These are phyloP conservation scores for Vickermania spadyakhi DNA, from an alignment of 208 protist genomes.

Conservation along the genomic window DNA sequence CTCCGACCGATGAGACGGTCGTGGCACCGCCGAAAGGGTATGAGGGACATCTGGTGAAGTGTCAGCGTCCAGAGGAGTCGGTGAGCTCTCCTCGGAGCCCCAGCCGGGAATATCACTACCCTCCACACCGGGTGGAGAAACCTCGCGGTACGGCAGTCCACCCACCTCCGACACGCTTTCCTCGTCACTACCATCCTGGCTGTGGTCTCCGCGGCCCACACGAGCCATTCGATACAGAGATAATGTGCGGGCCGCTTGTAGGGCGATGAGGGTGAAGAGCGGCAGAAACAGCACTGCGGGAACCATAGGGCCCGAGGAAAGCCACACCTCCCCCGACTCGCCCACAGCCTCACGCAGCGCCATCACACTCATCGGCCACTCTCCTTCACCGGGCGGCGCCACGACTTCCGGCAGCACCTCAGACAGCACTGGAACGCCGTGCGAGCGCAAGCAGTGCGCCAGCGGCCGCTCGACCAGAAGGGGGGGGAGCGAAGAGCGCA, in stretches of 20 bases:
- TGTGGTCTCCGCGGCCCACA: not conserved
- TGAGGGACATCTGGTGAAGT: too few relatives aligned
- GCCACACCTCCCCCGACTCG: slow-evolving; percentile 14
- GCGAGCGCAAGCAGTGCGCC: slow-evolving; percentile 3
- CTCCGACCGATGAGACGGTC: too few relatives aligned
- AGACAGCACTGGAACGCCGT: slow-evolving; percentile 17
- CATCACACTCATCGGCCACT: too few relatives aligned
- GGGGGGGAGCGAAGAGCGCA: slow-evolving; percentile 14
- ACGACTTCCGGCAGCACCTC: slow-evolving; percentile 13
- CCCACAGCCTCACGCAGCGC: too few relatives aligned
- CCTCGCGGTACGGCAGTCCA: not conserved
- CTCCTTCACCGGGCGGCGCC: not conserved
- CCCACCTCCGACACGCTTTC: not conserved
- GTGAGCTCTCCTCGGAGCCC: not conserved
- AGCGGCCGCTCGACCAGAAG: slow-evolving; percentile 16
- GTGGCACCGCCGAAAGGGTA: too few relatives aligned
- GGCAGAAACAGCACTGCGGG: slow-evolving; percentile 60
- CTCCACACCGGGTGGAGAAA: not conserved
- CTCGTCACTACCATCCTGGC: not conserved
- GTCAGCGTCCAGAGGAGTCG: too few relatives aligned
- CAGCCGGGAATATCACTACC: not conserved
- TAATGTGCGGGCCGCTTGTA: slow-evolving; percentile 17
- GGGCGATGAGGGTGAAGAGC: slow-evolving; percentile 40
- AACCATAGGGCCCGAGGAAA: slow-evolving; percentile 40
- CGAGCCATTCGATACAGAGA: not conserved